Evolutionary conservation across 192 early-diverging fungal genomes (phyloP).

Genomic region (Gigaspora rosea): DNA sequence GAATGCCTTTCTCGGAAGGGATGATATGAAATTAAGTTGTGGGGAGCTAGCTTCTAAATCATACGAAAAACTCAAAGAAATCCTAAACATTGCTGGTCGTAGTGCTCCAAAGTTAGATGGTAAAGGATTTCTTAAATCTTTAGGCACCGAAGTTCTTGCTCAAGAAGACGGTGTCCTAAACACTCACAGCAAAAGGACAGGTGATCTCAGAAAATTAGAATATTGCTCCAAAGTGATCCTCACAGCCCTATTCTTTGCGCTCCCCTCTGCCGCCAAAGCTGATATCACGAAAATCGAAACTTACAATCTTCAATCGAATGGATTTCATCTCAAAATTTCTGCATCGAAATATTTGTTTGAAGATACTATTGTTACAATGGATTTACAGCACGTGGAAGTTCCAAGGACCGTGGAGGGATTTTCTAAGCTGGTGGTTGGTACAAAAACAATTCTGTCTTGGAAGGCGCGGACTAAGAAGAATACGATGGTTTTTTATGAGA

Average conservation of each 20-base stretch:
- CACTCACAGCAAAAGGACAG: not conserved
- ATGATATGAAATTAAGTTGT: conserved; percentile 4
- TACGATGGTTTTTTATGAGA: not conserved
- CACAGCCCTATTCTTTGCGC: conserved; percentile 2
- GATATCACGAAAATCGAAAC: not conserved
- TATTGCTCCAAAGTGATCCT: conserved; percentile 3
- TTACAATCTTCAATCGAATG: not conserved
- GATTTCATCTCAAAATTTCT: conserved; percentile 5
- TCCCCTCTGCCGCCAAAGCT: not conserved
- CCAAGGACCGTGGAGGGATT: not conserved
- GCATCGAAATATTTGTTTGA: conserved; percentile 13
- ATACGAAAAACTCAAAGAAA: not conserved
- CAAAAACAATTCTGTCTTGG: conserved; percentile 13
- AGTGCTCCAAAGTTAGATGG: not conserved
- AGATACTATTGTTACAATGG: conserved; percentile 1
- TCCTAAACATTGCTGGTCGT: not conserved
- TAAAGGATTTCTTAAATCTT: not conserved
- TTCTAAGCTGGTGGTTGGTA: conserved; percentile 11
- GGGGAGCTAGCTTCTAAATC: not conserved
- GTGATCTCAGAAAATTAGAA: not conserved
- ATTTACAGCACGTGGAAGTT: not conserved
- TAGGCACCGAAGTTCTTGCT: not conserved
- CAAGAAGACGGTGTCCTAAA: conserved; percentile 1
- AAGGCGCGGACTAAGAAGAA: conserved; percentile 10
- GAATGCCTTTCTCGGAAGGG: conserved; percentile 8